Conservation (phyloP, 371 early-diverging fungal genomes). For the Apophysomyces elegans region DNA sequence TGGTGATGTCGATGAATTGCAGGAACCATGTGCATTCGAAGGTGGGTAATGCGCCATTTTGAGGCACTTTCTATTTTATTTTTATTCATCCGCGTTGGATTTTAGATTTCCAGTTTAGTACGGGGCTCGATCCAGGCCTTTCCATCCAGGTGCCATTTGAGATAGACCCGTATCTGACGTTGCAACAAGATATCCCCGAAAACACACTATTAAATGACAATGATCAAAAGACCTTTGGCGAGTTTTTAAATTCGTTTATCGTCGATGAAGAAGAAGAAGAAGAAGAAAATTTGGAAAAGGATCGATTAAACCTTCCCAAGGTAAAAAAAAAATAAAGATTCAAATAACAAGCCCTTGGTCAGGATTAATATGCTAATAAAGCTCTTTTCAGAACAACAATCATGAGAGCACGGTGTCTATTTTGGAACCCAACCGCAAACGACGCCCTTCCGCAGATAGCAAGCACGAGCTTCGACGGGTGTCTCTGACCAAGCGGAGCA, state of each 20-base stretch:
- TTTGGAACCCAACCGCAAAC: slow-evolving; percentile 11
- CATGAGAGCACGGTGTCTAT: slow-evolving; percentile 10
- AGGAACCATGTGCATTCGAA: slow-evolving; percentile 21
- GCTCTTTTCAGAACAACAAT: not conserved
- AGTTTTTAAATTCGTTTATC: slow-evolving; percentile 14
- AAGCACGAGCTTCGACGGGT: slow-evolving; percentile 14
- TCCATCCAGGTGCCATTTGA: slow-evolving; percentile 26
- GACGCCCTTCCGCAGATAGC: slow-evolving; percentile 12
- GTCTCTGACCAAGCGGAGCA: slow-evolving; percentile 15
- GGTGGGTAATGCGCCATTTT: slow-evolving; percentile 15
- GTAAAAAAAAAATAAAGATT: not conserved
- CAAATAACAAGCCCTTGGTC: not conserved
- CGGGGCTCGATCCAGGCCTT: slow-evolving; percentile 15
- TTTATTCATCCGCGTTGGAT: slow-evolving; percentile 1
- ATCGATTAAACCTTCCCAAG: not conserved
- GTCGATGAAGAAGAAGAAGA: slow-evolving; percentile 3
- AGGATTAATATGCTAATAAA: not conserved
- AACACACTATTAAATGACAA: slow-evolving; percentile 12
- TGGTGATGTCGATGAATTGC: slow-evolving; percentile 18
- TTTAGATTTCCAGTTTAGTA: slow-evolving; percentile 20
- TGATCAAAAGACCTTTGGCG: slow-evolving; percentile 20
- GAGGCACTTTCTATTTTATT: not conserved
- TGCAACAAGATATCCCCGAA: slow-evolving; percentile 7
- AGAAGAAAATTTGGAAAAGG: not conserved
- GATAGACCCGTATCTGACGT: slow-evolving; percentile 4